phyloP scores from a whole-genome alignment of 345 rosid genomes.

The Cardamine occulta region DNA sequence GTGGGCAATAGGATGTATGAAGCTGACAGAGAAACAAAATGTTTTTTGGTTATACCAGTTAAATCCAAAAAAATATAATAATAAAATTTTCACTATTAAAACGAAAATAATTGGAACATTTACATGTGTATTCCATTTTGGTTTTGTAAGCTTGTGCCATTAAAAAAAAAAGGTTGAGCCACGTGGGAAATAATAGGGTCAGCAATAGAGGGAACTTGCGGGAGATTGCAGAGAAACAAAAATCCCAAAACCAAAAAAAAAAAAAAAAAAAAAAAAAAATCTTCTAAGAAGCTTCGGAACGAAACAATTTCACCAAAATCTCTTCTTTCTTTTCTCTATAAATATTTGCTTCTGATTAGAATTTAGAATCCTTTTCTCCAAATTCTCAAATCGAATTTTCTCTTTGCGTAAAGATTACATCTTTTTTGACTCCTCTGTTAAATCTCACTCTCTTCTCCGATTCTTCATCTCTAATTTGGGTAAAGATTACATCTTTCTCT shows the following conservation, averaged over 20 bases:
- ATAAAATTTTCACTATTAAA: too few relatives aligned
- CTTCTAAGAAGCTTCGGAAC: slow-evolving; percentile 26
- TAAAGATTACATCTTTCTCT: slow-evolving; percentile 13
- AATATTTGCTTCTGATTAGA: slow-evolving; percentile 12
- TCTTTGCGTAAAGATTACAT: not conserved
- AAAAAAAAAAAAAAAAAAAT: slow-evolving; percentile 18
- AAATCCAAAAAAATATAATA: not conserved
- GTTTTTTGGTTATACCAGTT: not conserved
- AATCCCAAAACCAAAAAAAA: not conserved
- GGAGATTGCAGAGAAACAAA: slow-evolving; percentile 3
- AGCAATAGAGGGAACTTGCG: not conserved
- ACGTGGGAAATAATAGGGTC: not conserved
- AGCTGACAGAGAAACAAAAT: too few relatives aligned
- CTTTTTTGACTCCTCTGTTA: not conserved
- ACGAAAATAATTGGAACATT: too few relatives aligned
- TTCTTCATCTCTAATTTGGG: slow-evolving; percentile 7
- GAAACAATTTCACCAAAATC: slow-evolving; percentile 10
- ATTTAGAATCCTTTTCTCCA: slow-evolving; percentile 7
- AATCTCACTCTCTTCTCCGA: slow-evolving; percentile 9
- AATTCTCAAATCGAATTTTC: not conserved
- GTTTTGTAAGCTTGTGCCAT: too few relatives aligned
- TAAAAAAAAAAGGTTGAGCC: not conserved
- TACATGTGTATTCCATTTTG: not conserved
- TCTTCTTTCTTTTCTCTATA: slow-evolving; percentile 10
- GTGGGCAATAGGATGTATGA: too few relatives aligned